Evolutionary conservation across 805 yeast genomes (phyloP).

Genomic region (Jamesozyma gamospora): DNA sequence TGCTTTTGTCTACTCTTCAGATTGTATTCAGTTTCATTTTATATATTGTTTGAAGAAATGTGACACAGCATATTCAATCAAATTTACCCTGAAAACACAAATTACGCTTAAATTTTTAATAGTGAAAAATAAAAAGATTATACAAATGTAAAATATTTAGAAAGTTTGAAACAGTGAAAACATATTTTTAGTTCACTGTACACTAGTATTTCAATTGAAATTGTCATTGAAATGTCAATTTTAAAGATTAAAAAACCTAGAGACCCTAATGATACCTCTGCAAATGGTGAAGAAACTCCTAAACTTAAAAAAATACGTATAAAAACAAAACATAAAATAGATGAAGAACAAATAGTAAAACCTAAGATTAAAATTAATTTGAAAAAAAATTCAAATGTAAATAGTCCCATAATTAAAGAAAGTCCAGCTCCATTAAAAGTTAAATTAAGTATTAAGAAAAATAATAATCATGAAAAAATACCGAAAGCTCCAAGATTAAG

Average conservation of each 20-base stretch:
- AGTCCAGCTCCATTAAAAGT: conserved; percentile 12
- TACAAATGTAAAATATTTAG: too few species aligned
- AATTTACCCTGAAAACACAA: too few species aligned
- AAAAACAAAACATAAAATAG: conserved; percentile 9
- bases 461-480: conserved; percentile 21
- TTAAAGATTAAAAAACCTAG: conserved; percentile 24
- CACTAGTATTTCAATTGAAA: too few species aligned
- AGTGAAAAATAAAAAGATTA: too few species aligned
- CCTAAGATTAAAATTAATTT: conserved; percentile 20
- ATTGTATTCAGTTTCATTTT: too few species aligned
- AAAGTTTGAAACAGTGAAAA: too few species aligned
- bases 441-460: conserved; percentile 21
- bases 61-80: too few species aligned
- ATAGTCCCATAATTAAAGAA: conserved; percentile 1
- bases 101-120: too few species aligned
- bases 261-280: conserved; percentile 6
- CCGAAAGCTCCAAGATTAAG: conserved; percentile 37
- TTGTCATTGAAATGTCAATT: conserved; percentile 12
- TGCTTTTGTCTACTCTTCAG: too few species aligned
- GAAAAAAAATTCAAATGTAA: conserved; percentile 8
- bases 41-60: too few species aligned
- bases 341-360: conserved; percentile 6
- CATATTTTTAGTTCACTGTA: too few species aligned
- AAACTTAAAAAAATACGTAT: conserved; percentile 19
- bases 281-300: conserved; percentile 10